A percentile compares a stretch with the other conserved stretches of the same genome.
Evolutionary conservation across 352 stramenopile genomes (phyloP).

Genomic region (Globisporangium camurandrum): DNA sequence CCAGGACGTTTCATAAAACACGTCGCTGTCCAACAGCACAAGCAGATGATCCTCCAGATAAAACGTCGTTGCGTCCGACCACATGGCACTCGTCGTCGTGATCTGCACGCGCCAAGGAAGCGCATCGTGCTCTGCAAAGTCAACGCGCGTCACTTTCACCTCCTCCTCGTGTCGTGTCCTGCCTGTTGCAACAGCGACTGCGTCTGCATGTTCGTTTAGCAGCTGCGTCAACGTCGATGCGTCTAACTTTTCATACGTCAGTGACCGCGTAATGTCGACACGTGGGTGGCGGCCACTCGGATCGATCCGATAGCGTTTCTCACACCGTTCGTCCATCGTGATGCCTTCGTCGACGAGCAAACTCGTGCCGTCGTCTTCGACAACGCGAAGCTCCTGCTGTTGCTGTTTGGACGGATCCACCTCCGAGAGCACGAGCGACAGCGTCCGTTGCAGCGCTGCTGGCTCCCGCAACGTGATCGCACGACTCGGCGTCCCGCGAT

Average conservation of each 20-base stretch:
- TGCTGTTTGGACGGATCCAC: constrained; percentile 18
- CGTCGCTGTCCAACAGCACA: constrained; percentile 21
- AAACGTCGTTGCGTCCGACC: constrained; percentile 23
- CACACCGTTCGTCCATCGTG: constrained; percentile 32
- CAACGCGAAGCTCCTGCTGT: constrained; percentile 23
- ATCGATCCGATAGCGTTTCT: constrained; percentile 38
- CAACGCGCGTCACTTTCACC: constrained; percentile 14
- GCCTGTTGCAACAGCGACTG: constrained; percentile 14
- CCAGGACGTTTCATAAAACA: constrained; percentile 37
- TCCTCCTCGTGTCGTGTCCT: constrained; percentile 4
- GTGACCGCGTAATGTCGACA: constrained; percentile 26
- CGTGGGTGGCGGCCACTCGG: constrained; percentile 19
- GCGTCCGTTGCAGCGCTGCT: constrained; percentile 19
- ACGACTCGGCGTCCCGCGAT: constrained; percentile 19
- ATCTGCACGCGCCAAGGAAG: constrained; percentile 30
- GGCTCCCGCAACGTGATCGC: constrained; percentile 29
- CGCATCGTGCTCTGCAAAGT: constrained; percentile 22
- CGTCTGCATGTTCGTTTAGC: constrained; percentile 12
- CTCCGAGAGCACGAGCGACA: constrained; percentile 30
- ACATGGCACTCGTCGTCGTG: constrained; percentile 38
- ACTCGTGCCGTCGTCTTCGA: constrained; percentile 36
- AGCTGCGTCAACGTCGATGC: constrained; percentile 9
- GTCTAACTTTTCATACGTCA: constrained; percentile 36
- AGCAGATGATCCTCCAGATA: constrained; percentile 26
- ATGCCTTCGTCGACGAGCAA: constrained; percentile 42